Evolutionary conservation across 169 alveolate species (phyloP).

Genomic region (Plasmodium chabaudi): DNA sequence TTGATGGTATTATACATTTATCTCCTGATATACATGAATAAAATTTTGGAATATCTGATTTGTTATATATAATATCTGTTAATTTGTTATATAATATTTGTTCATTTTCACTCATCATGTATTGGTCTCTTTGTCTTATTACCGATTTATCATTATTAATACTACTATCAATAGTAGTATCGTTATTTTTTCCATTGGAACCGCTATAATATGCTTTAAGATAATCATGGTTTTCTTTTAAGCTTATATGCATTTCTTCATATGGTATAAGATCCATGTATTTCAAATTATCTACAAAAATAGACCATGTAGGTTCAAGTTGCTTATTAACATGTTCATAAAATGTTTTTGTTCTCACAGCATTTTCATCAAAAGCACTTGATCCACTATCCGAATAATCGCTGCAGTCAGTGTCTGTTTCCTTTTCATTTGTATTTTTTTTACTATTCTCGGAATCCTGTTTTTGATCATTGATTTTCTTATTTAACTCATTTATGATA

Average conservation of each 20-base stretch:
- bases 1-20: constrained; percentile 73
- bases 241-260: constrained; percentile 43
- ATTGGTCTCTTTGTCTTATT: neutral
- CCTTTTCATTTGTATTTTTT: neutral
- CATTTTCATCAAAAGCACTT: constrained; percentile 50
- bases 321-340: constrained; percentile 74
- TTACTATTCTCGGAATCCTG: constrained; percentile 4
- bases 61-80: constrained; percentile 54
- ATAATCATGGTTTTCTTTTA: constrained; percentile 48
- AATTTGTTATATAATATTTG: constrained; percentile 14
- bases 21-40: constrained; percentile 76
- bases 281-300: constrained; percentile 47
- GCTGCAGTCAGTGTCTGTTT: constrained; percentile 15
- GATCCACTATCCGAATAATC: constrained; percentile 50
- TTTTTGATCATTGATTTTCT: constrained; percentile 11
- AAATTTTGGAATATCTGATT: constrained; percentile 68
- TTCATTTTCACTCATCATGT: neutral
- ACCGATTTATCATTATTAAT: neutral
- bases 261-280: constrained; percentile 66
- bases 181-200: constrained; percentile 6
- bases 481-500: constrained; percentile 64
- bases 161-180: neutral
- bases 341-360: constrained; percentile 14
- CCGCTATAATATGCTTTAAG: constrained; percentile 21
- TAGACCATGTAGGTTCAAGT: constrained; percentile 69